Percentiles rank a stretch among this genome's conserved stretches.
Conservation (phyloP, 2,329 filamentous ascomycete species). For the Colletotrichum musicola region DNA sequence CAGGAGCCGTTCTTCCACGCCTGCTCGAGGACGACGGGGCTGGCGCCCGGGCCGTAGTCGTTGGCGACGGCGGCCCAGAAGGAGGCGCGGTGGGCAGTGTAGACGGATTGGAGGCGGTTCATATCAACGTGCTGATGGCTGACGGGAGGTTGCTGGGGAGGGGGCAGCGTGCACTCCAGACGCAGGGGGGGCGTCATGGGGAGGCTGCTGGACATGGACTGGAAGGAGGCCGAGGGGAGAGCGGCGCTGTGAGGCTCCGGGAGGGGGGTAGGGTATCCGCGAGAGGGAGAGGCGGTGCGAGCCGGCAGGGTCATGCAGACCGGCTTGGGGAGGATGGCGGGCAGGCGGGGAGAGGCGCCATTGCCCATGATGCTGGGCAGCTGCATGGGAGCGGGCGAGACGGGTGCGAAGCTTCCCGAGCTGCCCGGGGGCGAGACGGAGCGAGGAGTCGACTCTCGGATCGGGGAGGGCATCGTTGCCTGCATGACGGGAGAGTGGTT, state of each 20-base stretch:
- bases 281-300: slow-evolving; percentile 50
- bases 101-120: slow-evolving; percentile 76
- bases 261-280: slow-evolving; percentile 56
- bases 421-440: slow-evolving; percentile 63
- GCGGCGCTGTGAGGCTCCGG: slow-evolving; percentile 61
- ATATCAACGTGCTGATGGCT: slow-evolving; percentile 67
- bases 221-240: slow-evolving; percentile 57
- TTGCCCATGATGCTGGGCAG: slow-evolving; percentile 66
- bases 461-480: slow-evolving; percentile 62
- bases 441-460: slow-evolving; percentile 60
- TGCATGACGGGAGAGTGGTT: slow-evolving; percentile 65
- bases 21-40: slow-evolving; percentile 75
- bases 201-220: slow-evolving; percentile 41
- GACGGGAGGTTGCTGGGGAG: slow-evolving; percentile 50
- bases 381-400: slow-evolving; percentile 61
- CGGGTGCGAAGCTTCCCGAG: slow-evolving; percentile 58
- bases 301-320: slow-evolving; percentile 61
- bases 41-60: slow-evolving; percentile 76
- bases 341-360: slow-evolving; percentile 64
- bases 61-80: slow-evolving; percentile 81
- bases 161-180: slow-evolving; percentile 69
- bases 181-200: slow-evolving; percentile 62
- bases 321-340: slow-evolving; percentile 77
- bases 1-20: slow-evolving; percentile 71
- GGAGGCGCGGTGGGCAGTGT: slow-evolving; percentile 75